Evolutionary conservation across 441 rosid genomes (phyloP), one percentile per base, ranked within the genome.

Genomic region (Bocquillonia castaneifolia): DNA sequence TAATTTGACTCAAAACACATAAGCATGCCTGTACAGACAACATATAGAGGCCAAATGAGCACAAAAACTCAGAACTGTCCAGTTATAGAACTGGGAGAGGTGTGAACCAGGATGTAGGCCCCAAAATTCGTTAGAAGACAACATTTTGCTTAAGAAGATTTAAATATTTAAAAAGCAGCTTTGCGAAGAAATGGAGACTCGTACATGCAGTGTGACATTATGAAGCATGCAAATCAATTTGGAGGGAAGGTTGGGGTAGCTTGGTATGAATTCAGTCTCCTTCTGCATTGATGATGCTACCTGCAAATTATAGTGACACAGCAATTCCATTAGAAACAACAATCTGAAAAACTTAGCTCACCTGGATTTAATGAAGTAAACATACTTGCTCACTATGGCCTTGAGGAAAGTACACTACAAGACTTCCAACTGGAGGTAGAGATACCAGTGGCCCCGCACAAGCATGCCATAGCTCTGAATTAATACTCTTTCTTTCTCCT

Each of bases 301-400:
- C 98, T 93, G 85, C 57, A 80, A 67, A 48, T 60, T 48, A 26
- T 10, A 40, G 47, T 18, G 28, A 42, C 26, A 40, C 31, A 57
- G 64, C 61, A 57, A 58, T 48, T 63, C 53, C 53, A 68, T 66
- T 44, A 73, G 45, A 68, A 47, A 74, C 62, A 23, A 61, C 44
- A 73, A 52, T 48, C 25, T 66, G 13, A 71, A 37, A 74, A 58
- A 34, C 66, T 44, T 47, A 56, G 34, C 42, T 73, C 63, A 28
- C 53, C 36, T 67, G 36, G 57, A 74, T 68, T n/a, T 44, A 72
- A 60, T 25, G 50, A 74, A 67, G 63, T 58, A 0, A 44, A 69
- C 84, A 32, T 79, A 90, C 98, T 79, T 93, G 98, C 83, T 93
- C 98, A 26, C 98, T 93, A 81, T 93, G 98, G 79, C 98, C 98